Base-by-base conservation (phyloP, 2,329 filamentous ascomycete species). In the Talaromyces sp. region DNA sequence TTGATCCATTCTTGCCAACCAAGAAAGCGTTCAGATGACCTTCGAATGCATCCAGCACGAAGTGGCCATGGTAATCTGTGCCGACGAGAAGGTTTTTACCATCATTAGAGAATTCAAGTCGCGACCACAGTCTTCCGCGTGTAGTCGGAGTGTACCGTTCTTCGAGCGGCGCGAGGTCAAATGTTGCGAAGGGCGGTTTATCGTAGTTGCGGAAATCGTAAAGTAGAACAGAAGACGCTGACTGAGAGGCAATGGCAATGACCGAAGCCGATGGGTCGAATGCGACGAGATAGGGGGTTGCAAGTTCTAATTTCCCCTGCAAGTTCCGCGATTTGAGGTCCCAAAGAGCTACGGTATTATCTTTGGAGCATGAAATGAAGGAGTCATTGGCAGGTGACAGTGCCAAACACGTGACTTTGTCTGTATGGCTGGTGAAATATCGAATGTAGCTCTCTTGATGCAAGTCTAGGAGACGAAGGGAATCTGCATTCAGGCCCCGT, bases 391-490 rank as follows among this genome's bases (percentile, higher is more conserved):
- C 90, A 0, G 95, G 95, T 67, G 93, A 93, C 66, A 98, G 84
- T 1, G 89, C 82, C 31, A 99, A 83, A 65, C 84, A 89, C 18
- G 93, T 98, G 39, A 99, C 95, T 61, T 88, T 83, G 64, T 85
- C 88, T 46, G 90, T 89, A 76, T 99, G 95, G 57, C 93, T 95
- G 65, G 91, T 88, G 74, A 98, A 99, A 78, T 99, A 99, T 66
- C 95, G 90, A 66, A 98, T 90, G 76, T 96, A 99, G 64, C 89
- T 90, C 79, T 98, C 97, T 76, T 98, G 95, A 77, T 99, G 95
- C 12, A 80, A 72, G 89, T 96, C 62, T 86, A 96, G 66, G 92
- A 89, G 78, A 90, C 97, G 73, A 87, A 88, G 68, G 90, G 96
- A 70, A 86, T 92, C 80, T 78, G 56, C 18, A 35, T 5, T 7